Conservation (phyloP, 1,284 basidiomycete genomes). For the Fomes fomentarius region DNA sequence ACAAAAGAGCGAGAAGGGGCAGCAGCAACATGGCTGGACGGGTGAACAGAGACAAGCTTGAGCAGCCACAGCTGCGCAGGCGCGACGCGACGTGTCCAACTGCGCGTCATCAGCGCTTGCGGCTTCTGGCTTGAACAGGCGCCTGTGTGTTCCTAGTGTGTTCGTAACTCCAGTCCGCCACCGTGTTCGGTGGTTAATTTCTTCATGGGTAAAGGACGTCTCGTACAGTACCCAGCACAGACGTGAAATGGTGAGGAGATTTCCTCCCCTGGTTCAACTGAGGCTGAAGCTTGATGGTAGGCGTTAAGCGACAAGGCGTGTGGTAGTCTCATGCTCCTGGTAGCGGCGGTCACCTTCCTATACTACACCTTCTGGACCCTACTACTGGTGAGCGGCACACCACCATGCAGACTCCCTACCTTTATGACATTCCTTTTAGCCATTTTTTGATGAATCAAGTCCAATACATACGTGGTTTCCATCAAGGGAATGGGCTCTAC, state of each 20-base stretch:
- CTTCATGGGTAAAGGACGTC: not conserved
- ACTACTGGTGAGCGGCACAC: conserved; percentile 63
- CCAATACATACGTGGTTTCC: conserved; percentile 82
- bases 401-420: not conserved
- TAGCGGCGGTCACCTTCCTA: conserved; percentile 76
- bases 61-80: conserved; percentile 22
- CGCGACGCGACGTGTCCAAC: conserved; percentile 33
- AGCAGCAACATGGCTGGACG: conserved; percentile 41
- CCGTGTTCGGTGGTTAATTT: not conserved
- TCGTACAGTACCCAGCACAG: not conserved
- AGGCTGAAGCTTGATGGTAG: conserved; percentile 41
- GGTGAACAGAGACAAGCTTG: conserved; percentile 12
- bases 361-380: conserved; percentile 95
- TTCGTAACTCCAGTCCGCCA: not conserved
- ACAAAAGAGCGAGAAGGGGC: conserved; percentile 47
- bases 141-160: conserved; percentile 5
- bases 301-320: conserved; percentile 80
- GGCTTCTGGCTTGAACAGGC: not conserved
- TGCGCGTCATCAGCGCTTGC: conserved; percentile 8
- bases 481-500: conserved; percentile 87
- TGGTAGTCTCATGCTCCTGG: conserved; percentile 80
- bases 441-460: conserved; percentile 79
- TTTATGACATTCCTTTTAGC: conserved; percentile 48
- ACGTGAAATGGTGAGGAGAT: not conserved
- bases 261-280: not conserved